phyloP scores from a whole-genome alignment of 306 rosid genomes.

The Boehmeria nivea region DNA sequence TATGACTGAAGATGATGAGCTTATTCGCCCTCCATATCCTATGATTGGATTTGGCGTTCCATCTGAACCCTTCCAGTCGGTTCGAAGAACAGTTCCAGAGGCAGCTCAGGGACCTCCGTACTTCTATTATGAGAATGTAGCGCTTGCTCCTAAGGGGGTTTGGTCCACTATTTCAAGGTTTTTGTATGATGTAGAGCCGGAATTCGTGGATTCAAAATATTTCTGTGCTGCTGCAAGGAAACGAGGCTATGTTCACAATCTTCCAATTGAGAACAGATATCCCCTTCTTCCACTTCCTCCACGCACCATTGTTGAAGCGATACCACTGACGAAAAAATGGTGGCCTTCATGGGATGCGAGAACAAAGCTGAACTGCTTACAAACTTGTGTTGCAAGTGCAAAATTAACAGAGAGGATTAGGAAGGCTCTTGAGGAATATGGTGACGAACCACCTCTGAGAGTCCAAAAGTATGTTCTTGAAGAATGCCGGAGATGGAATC shows the following conservation, averaged over 20 bases:
- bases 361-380: slow-evolving; percentile 72
- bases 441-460: slow-evolving; percentile 46
- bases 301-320: slow-evolving; percentile 58
- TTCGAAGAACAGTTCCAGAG: slow-evolving; percentile 53
- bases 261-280: slow-evolving; percentile 61
- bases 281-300: slow-evolving; percentile 89
- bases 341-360: slow-evolving; percentile 95
- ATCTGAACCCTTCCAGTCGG: slow-evolving; percentile 29
- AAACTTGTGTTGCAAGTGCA: slow-evolving; percentile 70
- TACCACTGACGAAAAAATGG: slow-evolving; percentile 83
- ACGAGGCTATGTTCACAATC: slow-evolving; percentile 90
- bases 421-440: slow-evolving; percentile 54
- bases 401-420: slow-evolving; percentile 66
- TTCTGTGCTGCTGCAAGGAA: slow-evolving; percentile 93
- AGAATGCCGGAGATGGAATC: slow-evolving; percentile 88
- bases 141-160: slow-evolving; percentile 89
- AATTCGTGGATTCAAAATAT: slow-evolving; percentile 83
- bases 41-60: slow-evolving; percentile 94
- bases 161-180: slow-evolving; percentile 86
- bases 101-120: slow-evolving; percentile 82
- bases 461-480: slow-evolving; percentile 59
- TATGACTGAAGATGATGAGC: slow-evolving; percentile 60
- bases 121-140: slow-evolving; percentile 95
- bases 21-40: slow-evolving; percentile 66
- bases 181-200: slow-evolving; percentile 74